Evolutionary conservation across 352 stramenopile species (phyloP), one percentile per base, ranked within the genome.

Genomic region (Pseudoperonospora humuli): DNA sequence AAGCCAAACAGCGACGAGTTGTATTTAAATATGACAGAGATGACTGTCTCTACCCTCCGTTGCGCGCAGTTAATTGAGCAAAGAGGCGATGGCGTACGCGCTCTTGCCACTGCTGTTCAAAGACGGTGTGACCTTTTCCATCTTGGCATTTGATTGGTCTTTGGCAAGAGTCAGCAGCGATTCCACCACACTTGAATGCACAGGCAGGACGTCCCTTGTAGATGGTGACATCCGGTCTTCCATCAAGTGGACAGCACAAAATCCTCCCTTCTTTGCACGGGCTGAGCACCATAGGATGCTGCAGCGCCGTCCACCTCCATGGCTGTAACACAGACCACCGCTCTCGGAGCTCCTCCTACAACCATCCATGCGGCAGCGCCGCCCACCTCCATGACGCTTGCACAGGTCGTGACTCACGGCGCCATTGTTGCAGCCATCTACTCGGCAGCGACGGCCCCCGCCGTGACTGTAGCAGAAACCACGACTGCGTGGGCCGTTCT

Each of bases 401-500:
- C 75, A 88, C 54, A 88, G 47, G n/a, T 88, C 75, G 2, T 73
- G 75, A 34, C 73, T 86, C n/a, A 88, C 75, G 4, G 73, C 73
- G 18, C 75, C 75, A 45, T 88, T 88, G 29, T 67, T 65, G 50
- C 75, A 88, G 19, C 64, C 67, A 38, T 85, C 69, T 31, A 86
- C 64, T 11, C 73, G 54, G 44, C 75, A 88, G 21, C 75, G 70
- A 0, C 75, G 61, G 1, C 75, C 75, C 7, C 75, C 75, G 13
- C 75, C 75, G 39, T 88, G 75, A 41, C 68, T 84, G 67, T 88
- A 88, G 52, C 75, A 88, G 54, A 86, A 88, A 34, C 76, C 76
- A 29, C 76, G 76, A 43, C 69, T 84, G 32, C 76, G 73, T 13
- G 76, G 83, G 46, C 66, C 80, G 70, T 88, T 88, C 57, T 84